A percentile compares a stretch with the other conserved stretches of the same genome.
phyloP scores from a whole-genome alignment of 1,284 basidiomycete species.

The Puccinia coronata region DNA sequence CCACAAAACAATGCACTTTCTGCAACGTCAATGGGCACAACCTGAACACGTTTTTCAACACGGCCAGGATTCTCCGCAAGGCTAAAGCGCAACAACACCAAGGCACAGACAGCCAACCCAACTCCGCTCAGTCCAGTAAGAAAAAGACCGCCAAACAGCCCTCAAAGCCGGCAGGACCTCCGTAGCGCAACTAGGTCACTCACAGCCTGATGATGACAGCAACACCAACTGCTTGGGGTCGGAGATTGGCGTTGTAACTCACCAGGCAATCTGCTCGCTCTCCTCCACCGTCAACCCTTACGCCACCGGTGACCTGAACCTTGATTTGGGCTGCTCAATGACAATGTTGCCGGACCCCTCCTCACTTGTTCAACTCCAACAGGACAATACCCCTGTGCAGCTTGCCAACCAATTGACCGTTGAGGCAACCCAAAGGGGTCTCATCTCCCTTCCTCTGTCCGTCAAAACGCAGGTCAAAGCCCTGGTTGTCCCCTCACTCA shows the following conservation, averaged over 20 bases:
- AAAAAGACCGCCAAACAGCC: background rate
- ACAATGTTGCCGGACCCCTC: background rate
- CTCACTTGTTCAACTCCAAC: too few species aligned
- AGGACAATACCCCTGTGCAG: background rate
- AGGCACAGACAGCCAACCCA: too few species aligned
- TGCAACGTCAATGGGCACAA: too few species aligned
- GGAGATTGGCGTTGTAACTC: background rate
- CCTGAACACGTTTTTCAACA: too few species aligned
- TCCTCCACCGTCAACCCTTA: background rate
- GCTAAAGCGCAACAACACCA: too few species aligned
- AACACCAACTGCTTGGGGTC: background rate
- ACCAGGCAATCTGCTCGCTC: background rate
- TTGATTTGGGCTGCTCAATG: too few species aligned
- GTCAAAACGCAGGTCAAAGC: background rate
- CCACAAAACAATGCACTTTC: too few species aligned
- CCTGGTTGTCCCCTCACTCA: background rate
- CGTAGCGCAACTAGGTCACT: background rate
- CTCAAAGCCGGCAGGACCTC: constrained; percentile 1
- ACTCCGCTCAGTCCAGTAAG: too few species aligned
- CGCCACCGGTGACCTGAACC: background rate
- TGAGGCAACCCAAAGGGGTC: too few species aligned
- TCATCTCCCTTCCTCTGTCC: background rate
- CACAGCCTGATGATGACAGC: too few species aligned
- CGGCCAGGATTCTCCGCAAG: too few species aligned
- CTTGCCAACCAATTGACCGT: background rate